These are phyloP conservation scores for Lactarius sp. DNA, from an alignment of 768 basidiomycete species.

Conservation along the genomic window DNA sequence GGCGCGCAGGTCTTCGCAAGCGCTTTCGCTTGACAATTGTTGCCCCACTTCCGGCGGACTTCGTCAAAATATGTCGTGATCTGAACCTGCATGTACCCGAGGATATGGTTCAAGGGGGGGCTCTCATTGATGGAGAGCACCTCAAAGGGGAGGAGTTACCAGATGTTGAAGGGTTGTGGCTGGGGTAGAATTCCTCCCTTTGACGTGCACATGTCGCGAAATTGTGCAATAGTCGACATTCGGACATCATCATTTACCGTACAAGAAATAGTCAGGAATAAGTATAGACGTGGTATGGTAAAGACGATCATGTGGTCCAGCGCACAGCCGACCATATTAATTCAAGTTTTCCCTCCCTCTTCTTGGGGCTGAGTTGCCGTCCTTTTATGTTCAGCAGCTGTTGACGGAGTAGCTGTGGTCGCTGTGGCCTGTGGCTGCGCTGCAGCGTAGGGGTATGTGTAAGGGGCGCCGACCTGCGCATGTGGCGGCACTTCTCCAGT, in stretches of 20 bases:
- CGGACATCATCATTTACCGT: constrained; percentile 7
- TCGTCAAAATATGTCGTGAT: constrained; percentile 18
- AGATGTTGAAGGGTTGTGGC: constrained; percentile 18
- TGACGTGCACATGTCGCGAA: not conserved
- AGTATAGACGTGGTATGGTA: constrained; percentile 15
- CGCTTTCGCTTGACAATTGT: constrained; percentile 21
- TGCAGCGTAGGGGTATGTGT: constrained; percentile 17
- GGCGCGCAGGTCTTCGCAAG: constrained; percentile 17
- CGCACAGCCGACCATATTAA: not conserved
- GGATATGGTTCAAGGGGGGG: constrained; percentile 15
- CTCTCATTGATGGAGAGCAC: constrained; percentile 14
- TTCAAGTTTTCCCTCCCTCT: constrained; percentile 7
- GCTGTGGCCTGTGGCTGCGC: constrained; percentile 2
- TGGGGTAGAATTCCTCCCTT: constrained; percentile 1
- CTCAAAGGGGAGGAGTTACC: not conserved
- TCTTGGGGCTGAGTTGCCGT: constrained; percentile 1
- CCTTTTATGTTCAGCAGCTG: constrained; percentile 7
- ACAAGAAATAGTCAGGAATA: constrained; percentile 21
- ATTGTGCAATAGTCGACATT: not conserved
- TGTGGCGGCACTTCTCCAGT: constrained; percentile 19
- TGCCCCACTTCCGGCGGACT: constrained; percentile 24
- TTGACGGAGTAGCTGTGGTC: not conserved
- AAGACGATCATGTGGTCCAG: not conserved
- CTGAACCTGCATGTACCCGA: constrained; percentile 5
- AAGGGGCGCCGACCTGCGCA: constrained; percentile 25